phyloP scores from a whole-genome alignment of 345 rosid genomes.

The Ailanthus altissimus region DNA sequence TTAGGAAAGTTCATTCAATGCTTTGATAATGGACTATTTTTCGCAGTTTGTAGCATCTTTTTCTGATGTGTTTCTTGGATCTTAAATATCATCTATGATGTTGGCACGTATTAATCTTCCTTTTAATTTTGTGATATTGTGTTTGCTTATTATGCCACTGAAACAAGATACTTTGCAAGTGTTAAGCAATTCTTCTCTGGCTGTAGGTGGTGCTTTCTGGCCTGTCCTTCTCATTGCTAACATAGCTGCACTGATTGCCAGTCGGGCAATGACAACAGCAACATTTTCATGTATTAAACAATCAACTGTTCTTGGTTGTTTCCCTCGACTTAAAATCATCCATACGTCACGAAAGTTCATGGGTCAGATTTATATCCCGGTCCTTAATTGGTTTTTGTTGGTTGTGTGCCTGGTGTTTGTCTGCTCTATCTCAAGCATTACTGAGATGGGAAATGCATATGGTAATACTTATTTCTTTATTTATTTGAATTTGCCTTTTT shows the following conservation, averaged over 20 bases:
- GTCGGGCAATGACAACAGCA: constrained; percentile 99
- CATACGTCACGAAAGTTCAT: constrained; percentile 98
- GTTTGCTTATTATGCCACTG: background rate
- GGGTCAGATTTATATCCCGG: constrained; percentile 99
- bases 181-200: constrained; percentile 23
- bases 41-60: background rate
- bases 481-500: background rate
- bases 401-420: constrained; percentile 76
- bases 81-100: background rate
- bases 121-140: constrained; percentile 7
- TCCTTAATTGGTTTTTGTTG: constrained; percentile 97
- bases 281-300: constrained; percentile 99
- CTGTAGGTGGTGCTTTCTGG: constrained; percentile 84
- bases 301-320: constrained; percentile 93
- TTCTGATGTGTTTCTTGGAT: background rate
- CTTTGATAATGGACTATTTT: constrained; percentile 6
- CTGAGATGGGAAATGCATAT: constrained; percentile 97
- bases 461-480: constrained; percentile 54
- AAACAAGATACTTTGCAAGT: constrained; percentile 11
- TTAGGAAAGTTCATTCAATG: background rate
- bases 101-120: constrained; percentile 6
- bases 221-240: constrained; percentile 82
- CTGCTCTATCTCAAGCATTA: constrained; percentile 76
- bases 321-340: constrained; percentile 96
- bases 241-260: constrained; percentile 92